Percentiles rank a stretch among this genome's conserved stretches.
Evolutionary conservation across 768 basidiomycete species (phyloP).

Genomic region (Suillus paluster): DNA sequence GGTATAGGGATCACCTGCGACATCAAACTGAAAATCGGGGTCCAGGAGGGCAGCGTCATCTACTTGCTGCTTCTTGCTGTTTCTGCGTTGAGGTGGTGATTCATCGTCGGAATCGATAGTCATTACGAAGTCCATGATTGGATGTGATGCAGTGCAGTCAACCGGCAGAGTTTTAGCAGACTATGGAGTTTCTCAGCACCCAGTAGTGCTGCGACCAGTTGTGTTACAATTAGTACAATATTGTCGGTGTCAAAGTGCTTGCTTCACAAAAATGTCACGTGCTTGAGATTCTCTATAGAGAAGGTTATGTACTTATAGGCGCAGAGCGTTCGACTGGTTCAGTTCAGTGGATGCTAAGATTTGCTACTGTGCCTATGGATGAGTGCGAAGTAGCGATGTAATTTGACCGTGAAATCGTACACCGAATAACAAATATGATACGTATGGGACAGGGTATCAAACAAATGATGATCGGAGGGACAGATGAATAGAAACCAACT

Average conservation of each 20-base stretch:
- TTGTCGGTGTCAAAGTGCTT: too few relatives aligned
- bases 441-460: constrained; percentile 43
- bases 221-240: too few relatives aligned
- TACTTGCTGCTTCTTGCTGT: constrained; percentile 31
- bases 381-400: background rate
- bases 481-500: constrained; percentile 25
- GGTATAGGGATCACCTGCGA: constrained; percentile 69
- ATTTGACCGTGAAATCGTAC: constrained; percentile 4
- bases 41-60: constrained; percentile 69
- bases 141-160: background rate
- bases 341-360: background rate
- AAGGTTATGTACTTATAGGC: background rate
- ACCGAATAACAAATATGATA: constrained; percentile 19
- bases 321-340: background rate
- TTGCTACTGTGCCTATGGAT: constrained; percentile 1
- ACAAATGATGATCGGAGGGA: constrained; percentile 26
- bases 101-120: constrained; percentile 85
- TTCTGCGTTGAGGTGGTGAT: constrained; percentile 37
- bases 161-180: background rate
- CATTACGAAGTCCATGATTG: constrained; percentile 68
- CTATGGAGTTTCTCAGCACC: background rate
- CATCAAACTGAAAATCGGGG: constrained; percentile 84
- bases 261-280: background rate
- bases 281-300: background rate
- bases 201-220: background rate